phyloP scores from a whole-genome alignment of 495 filamentous ascomycete species.

The Podospora tetraspora region DNA sequence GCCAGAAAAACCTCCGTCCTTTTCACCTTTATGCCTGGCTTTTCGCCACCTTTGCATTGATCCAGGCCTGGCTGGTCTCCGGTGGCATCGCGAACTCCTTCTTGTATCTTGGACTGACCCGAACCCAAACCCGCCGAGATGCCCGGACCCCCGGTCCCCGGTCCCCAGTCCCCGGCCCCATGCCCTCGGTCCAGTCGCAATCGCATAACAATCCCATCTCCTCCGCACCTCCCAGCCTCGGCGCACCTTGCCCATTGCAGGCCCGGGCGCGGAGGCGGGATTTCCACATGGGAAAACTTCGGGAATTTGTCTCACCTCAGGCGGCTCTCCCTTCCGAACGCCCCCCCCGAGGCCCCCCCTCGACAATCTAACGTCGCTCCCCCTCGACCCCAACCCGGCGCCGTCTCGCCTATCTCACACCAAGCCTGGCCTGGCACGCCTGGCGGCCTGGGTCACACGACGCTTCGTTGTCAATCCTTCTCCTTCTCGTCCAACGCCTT shows the following conservation, averaged over 20 bases:
- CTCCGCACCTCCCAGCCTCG: background rate
- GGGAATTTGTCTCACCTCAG: conserved; percentile 2
- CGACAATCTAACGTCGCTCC: conserved; percentile 30
- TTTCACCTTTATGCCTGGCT: no score
- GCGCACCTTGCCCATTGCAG: background rate
- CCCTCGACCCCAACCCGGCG: background rate
- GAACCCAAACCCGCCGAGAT: background rate
- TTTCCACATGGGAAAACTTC: conserved; percentile 13
- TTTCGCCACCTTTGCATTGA: background rate
- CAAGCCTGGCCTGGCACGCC: no score
- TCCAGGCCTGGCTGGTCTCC: background rate
- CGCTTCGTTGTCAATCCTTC: no score
- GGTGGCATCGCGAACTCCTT: no score
- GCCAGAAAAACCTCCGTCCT: background rate
- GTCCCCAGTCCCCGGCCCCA: background rate
- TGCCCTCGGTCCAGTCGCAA: background rate
- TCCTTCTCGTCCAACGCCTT: background rate
- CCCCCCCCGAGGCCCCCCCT: background rate
- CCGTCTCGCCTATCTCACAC: background rate
- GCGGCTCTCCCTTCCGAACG: conserved; percentile 2
- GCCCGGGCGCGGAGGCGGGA: background rate
- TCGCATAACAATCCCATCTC: background rate
- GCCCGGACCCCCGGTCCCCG: background rate
- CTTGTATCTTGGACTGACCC: no score
- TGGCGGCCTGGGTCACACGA: background rate